Conservation (phyloP, 768 basidiomycete species). For the Auricularia sp. region DNA sequence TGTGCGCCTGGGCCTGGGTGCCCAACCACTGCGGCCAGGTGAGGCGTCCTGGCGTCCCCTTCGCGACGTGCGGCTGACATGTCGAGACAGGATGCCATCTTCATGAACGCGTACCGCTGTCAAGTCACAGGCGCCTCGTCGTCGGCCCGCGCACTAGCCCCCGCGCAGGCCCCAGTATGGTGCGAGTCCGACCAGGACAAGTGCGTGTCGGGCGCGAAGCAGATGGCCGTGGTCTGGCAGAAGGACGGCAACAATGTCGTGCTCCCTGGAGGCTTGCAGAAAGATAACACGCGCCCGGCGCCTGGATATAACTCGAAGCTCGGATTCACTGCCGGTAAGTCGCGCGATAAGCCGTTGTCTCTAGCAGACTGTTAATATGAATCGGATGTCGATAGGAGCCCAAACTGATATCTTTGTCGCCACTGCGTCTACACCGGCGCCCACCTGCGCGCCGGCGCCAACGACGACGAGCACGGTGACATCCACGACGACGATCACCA, state of each 20-base stretch:
- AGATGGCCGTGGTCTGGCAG: slow-evolving; percentile 6
- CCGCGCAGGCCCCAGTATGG: slow-evolving; percentile 6
- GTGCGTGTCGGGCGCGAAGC: slow-evolving; percentile 7
- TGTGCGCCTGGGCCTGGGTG: slow-evolving; percentile 2
- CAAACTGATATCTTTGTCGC: background rate
- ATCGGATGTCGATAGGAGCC: too few species aligned
- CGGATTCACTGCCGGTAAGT: background rate
- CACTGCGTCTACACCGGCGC: too few species aligned
- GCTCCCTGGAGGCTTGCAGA: slow-evolving; percentile 1
- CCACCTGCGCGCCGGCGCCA: too few species aligned
- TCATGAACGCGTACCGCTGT: slow-evolving; percentile 6
- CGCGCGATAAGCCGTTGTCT: background rate
- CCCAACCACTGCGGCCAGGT: slow-evolving; percentile 1
- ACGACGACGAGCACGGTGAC: too few species aligned
- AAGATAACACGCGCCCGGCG: slow-evolving; percentile 2
- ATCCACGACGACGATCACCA: too few species aligned
- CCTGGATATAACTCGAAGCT: slow-evolving; percentile 8
- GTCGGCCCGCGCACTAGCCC: background rate
- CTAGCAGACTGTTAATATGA: too few species aligned
- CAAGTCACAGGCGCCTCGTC: background rate
- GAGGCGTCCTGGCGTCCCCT: background rate
- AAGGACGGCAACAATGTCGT: slow-evolving; percentile 7
- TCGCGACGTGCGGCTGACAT: background rate
- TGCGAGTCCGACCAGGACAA: slow-evolving; percentile 4
- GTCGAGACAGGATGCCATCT: slow-evolving; percentile 7